phyloP scores from a whole-genome alignment of 805 yeast species.

The Saturnispora hagleri region DNA sequence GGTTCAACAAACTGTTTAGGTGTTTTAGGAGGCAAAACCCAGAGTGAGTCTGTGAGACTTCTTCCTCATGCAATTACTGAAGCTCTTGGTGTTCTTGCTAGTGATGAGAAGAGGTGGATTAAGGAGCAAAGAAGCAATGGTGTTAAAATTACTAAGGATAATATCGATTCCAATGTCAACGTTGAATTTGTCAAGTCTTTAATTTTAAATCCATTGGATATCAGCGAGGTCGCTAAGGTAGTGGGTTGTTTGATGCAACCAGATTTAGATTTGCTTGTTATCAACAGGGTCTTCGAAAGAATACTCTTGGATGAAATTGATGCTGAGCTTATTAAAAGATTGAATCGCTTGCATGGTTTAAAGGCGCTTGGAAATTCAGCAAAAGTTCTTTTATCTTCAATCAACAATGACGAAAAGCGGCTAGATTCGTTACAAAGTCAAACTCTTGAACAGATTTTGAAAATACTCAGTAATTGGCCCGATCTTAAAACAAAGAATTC shows the following conservation, averaged over 20 bases:
- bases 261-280: constrained; percentile 56
- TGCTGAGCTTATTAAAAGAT: constrained; percentile 39
- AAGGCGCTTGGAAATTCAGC: constrained; percentile 61
- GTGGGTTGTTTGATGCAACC: constrained; percentile 72
- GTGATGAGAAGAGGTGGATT: constrained; percentile 65
- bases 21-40: constrained; percentile 93
- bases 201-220: constrained; percentile 40
- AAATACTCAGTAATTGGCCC: constrained; percentile 57
- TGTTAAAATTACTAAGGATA: constrained; percentile 39
- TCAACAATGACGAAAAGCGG: neutral
- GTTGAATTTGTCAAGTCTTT: constrained; percentile 56
- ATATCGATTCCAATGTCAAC: constrained; percentile 49
- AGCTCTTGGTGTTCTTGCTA: constrained; percentile 68
- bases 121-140: constrained; percentile 45
- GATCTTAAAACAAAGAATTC: constrained; percentile 62
- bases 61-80: constrained; percentile 78
- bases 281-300: constrained; percentile 59
- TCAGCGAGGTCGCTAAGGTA: constrained; percentile 63
- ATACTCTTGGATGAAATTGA: constrained; percentile 38
- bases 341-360: constrained; percentile 81
- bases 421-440: constrained; percentile 28
- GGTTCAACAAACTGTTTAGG: constrained; percentile 91
- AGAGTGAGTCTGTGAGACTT: constrained; percentile 80
- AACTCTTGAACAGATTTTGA: constrained; percentile 41
- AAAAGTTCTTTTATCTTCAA: constrained; percentile 24